A percentile compares a stretch with the other conserved stretches of the same genome.
phyloP scores from a whole-genome alignment of 1,284 basidiomycete species.

The Apiotrichum gracile region DNA sequence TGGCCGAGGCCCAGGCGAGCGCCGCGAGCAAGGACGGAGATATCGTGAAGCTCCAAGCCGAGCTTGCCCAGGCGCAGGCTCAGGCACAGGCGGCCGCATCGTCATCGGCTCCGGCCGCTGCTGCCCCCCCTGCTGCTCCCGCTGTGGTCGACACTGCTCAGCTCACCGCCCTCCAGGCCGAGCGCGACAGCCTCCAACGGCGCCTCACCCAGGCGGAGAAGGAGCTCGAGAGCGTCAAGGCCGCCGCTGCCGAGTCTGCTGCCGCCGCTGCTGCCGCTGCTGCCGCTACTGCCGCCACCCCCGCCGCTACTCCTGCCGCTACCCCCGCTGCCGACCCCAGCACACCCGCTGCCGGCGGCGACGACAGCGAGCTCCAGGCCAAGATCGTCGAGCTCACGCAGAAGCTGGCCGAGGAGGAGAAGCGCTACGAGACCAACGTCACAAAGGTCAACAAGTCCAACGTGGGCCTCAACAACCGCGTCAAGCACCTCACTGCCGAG shows the following conservation, averaged over 20 bases:
- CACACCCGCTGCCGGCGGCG: neutral
- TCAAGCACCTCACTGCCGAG: conserved; percentile 16
- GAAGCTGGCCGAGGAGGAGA: conserved; percentile 17
- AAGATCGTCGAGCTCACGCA: conserved; percentile 16
- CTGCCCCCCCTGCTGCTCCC: neutral
- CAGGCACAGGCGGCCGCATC: neutral
- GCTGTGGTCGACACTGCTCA: neutral
- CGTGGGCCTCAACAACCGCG: conserved; percentile 11
- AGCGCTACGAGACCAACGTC: conserved; percentile 34
- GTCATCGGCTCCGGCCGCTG: neutral
- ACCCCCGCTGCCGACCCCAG: conserved; percentile 3
- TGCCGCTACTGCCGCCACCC: neutral
- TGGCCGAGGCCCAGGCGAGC: conserved; percentile 20
- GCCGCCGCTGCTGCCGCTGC: conserved; percentile 1
- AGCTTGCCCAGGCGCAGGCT: conserved; percentile 24
- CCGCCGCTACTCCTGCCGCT: conserved; percentile 2
- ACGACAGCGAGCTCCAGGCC: conserved; percentile 17
- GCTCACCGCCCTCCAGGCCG: conserved; percentile 15
- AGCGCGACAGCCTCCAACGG: conserved; percentile 31
- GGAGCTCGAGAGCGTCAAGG: conserved; percentile 33
- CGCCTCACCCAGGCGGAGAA: conserved; percentile 33
- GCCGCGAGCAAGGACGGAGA: conserved; percentile 25
- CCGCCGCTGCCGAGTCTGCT: too few relatives aligned
- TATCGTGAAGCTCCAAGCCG: conserved; percentile 29
- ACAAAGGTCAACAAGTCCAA: conserved; percentile 36